Evolutionary conservation across 139 green algal species (phyloP), one percentile per base, ranked within the genome.

Genomic region (Picochlorum sp.): DNA sequence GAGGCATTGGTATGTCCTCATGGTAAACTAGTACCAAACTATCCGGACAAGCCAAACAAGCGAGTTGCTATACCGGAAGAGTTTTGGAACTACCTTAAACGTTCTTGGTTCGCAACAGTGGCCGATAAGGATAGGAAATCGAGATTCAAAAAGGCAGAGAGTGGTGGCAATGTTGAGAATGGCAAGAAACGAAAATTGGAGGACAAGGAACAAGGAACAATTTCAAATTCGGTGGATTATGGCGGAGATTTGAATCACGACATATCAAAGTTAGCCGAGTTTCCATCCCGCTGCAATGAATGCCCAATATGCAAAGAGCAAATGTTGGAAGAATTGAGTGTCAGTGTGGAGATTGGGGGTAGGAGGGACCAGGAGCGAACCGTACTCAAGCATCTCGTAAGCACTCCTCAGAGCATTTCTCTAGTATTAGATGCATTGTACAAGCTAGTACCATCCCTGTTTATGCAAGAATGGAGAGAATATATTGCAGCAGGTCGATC

Each of bases 1-100:
- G 59, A 67, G 18, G 65, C 59, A 34, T 68, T 90, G 31, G 62
- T 58, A 23, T 91, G 85, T 70, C 71, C 66, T 6, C 84, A 89
- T 66, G 79, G 79, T 37, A 20, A 51, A 11, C 69, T 91, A 57
- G 16, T 72, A 31, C 77, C 82, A 15, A 73, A 77, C 52, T 41
- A 18, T 30, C 67, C 57, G 51, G 20, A 56, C 18, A 59, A 50
- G 18, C 34, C 49, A 18, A 63, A 76, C 14, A 72, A 63, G 23
- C 72, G 79, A 16, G 34, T 71, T 3, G 70, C 65, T 2, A 56
- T 90, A 3, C 71, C 79, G 1, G n/a, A 18, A 3, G 57, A 73
- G 31, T 69, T 83, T 20, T 90, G 72, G 68, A 3, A 4, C 20
- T 74, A 72, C 31, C 60, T 86, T 45, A 64, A 70, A 28, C 45